A percentile compares a stretch with the other conserved stretches of the same genome.
Conservation (phyloP, 768 basidiomycete genomes). For the Panaeolus papilionaceus region DNA sequence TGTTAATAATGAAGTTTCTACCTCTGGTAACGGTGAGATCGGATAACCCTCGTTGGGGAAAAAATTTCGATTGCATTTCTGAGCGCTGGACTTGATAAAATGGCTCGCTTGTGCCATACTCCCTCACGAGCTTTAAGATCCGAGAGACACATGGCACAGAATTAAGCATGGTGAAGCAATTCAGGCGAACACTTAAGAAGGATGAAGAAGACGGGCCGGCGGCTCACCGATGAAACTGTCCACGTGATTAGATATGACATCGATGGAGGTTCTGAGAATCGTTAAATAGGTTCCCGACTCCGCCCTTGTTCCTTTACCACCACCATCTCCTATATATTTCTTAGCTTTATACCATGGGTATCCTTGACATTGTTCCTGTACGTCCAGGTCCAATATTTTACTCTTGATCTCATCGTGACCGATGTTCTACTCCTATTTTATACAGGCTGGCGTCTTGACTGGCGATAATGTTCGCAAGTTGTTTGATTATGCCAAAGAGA, state of each 20-base stretch:
- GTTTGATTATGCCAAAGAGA: slow-evolving; percentile 90
- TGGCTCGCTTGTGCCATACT: not conserved
- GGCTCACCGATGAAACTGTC: slow-evolving; percentile 11
- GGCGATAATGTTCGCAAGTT: slow-evolving; percentile 95
- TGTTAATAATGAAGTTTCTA: not conserved
- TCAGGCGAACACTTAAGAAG: slow-evolving; percentile 1
- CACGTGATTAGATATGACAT: slow-evolving; percentile 13
- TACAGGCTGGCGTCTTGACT: slow-evolving; percentile 91
- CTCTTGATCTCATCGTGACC: not conserved
- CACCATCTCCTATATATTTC: slow-evolving; percentile 11
- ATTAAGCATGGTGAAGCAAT: too few species aligned
- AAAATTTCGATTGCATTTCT: too few species aligned
- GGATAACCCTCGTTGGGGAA: not conserved
- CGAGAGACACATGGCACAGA: not conserved
- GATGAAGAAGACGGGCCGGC: slow-evolving; percentile 7
- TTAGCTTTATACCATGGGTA: slow-evolving; percentile 58
- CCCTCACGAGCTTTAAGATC: not conserved
- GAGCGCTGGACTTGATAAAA: too few species aligned
- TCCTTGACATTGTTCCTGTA: slow-evolving; percentile 87
- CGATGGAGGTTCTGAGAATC: slow-evolving; percentile 14
- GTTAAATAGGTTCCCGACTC: slow-evolving; percentile 14
- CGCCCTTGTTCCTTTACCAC: slow-evolving; percentile 16
- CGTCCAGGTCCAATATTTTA: slow-evolving; percentile 33
- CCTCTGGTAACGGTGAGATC: not conserved
- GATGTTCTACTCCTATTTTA: slow-evolving; percentile 13